A percentile compares a stretch with the other conserved stretches of the same genome.
Conservation (phyloP, 2,329 filamentous ascomycete species). For the Epichloe festucae region DNA sequence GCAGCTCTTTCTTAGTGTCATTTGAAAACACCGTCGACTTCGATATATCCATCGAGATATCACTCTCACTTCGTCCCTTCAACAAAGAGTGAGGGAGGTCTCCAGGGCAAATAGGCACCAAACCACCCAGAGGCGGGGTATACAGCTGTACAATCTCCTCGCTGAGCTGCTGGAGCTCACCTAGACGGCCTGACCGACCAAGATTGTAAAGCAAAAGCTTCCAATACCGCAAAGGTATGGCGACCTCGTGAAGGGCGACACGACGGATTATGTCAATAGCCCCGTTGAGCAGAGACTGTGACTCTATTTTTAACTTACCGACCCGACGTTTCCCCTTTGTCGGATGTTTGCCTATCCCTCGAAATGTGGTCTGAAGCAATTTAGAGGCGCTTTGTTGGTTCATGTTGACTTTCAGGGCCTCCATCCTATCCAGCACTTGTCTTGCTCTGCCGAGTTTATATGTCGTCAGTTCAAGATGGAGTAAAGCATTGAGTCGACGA, state of each 20-base stretch:
- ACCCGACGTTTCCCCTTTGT: not conserved
- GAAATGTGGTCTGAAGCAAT: constrained; percentile 15
- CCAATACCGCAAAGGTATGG: constrained; percentile 28
- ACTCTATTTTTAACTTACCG: not conserved
- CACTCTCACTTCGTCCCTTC: not conserved
- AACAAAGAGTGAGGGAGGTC: constrained; percentile 25
- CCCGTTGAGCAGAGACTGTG: constrained; percentile 14
- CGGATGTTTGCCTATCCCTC: constrained; percentile 17
- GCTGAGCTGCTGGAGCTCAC: constrained; percentile 31
- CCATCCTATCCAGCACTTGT: constrained; percentile 20
- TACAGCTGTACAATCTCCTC: constrained; percentile 30
- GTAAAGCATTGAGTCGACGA: constrained; percentile 13
- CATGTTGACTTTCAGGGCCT: constrained; percentile 16
- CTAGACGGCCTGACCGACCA: constrained; percentile 28
- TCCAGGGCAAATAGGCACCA: constrained; percentile 29
- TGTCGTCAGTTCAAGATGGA: constrained; percentile 8
- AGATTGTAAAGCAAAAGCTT: constrained; percentile 30
- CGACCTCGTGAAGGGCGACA: constrained; percentile 18
- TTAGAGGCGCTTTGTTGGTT: constrained; percentile 15
- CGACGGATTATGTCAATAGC: constrained; percentile 18
- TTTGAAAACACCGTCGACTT: not conserved
- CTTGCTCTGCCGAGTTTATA: constrained; percentile 12
- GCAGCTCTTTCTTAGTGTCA: not conserved
- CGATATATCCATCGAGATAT: not conserved
- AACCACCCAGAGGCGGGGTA: constrained; percentile 13